Evolutionary conservation across 129 eudicot species (phyloP).

Genomic region (Flaveria trinervia): DNA sequence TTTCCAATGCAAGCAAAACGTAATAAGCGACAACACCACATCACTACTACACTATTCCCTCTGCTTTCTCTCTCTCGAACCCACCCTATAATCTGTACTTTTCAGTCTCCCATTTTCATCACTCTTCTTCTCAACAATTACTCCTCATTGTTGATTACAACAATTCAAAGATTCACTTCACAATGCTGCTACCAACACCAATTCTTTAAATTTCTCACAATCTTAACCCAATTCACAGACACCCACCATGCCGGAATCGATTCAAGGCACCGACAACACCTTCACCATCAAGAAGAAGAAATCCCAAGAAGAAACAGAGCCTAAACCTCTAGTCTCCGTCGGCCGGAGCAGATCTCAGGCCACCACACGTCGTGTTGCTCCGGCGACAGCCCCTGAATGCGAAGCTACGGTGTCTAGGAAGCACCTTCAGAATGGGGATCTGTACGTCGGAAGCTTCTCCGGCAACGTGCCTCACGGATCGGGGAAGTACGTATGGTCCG

Average conservation of each 20-base stretch:
- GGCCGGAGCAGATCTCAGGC: conserved; percentile 64
- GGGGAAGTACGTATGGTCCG: conserved; percentile 87
- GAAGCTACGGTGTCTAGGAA: conserved; percentile 27
- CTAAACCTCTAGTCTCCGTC: conserved; percentile 39
- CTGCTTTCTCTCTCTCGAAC: not conserved
- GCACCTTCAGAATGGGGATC: conserved; percentile 79
- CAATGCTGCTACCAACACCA: conserved; percentile 33
- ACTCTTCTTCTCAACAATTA: conserved; percentile 10
- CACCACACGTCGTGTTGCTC: conserved; percentile 63
- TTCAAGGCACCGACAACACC: conserved; percentile 24
- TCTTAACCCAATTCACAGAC: not conserved
- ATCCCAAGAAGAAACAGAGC: conserved; percentile 37
- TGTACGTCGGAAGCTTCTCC: conserved; percentile 69
- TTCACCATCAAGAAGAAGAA: conserved; percentile 35
- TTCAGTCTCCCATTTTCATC: conserved; percentile 28
- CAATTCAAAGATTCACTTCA: conserved; percentile 11
- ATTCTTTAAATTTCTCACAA: not conserved
- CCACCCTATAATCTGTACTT: conserved; percentile 25
- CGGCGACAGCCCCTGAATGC: conserved; percentile 33
- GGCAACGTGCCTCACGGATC: conserved; percentile 85
- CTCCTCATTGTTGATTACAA: not conserved
- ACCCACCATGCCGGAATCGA: conserved; percentile 51
- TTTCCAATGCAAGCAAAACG: conserved; percentile 31
- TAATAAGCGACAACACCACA: not conserved
- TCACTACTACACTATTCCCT: too few relatives aligned